Evolutionary conservation across 495 filamentous ascomycete genomes (phyloP), one percentile per base, ranked within the genome.

Genomic region (Neurospora sp.): DNA sequence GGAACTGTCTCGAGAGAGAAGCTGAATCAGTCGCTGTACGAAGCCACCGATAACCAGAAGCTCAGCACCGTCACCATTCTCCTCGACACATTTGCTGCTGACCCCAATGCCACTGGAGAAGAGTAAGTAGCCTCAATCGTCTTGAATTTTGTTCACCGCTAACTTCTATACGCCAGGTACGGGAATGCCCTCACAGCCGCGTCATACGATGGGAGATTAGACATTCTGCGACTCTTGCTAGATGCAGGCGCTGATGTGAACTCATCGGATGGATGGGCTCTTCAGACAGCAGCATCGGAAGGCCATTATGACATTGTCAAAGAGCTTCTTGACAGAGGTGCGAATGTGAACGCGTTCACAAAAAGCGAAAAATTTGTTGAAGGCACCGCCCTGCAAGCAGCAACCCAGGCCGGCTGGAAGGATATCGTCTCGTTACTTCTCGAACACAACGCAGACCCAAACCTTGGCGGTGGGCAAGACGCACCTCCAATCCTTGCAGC

Each of bases 311-410:
- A 78, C 2, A 74, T 82, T 27, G 80, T 81, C 3, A 42, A 71
- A 47, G 75, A 78, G 44, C 78, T 82, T 41, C 69, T 82, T 0
- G 73, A 76, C 12, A 73, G 69, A 68, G 80, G 80, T 10, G 80
- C 78, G 7, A 72, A 82, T 42, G 77, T 81, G 10, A 81, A 82
- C 27, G 77, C 75, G 3, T 71, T 74, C 38, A 45, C 42, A n/a
- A 45, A n/a, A 45, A 76, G 77, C 16, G 12, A 74, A 20, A 75
- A 77, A 38, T 65, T 74, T 20, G 9, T 18, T 10, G 27, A 22
- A n/a, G 78, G 78, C 8, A 79, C 80, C 8, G 80, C 80, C 16
- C 70, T 82, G 18, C 79, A 81, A 44, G 80, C 77, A 4, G 80
- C 80, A 37, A 76, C 72, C 27, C 74, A 81, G 73, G 74, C 74